Conservation (phyloP, 176 grass and related monocot species). For the Sorghum bicolor region DNA sequence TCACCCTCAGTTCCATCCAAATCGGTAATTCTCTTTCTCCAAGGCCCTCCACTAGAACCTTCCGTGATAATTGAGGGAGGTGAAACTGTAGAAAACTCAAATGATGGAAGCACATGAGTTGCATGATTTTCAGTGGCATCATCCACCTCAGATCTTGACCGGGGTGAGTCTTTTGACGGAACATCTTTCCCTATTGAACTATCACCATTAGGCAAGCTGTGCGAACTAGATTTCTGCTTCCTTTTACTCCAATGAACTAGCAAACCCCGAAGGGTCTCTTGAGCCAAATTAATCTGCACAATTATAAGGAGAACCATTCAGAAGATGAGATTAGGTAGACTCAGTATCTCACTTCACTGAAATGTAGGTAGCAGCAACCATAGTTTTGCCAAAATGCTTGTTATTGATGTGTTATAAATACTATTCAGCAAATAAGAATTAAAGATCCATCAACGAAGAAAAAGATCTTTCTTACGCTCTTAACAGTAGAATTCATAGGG, state of each 20-base stretch:
- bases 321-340: not conserved
- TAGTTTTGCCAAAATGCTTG: constrained; percentile 22
- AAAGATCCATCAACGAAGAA: not conserved
- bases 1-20: constrained; percentile 90
- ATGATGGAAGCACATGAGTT: constrained; percentile 52
- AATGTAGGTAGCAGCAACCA: constrained; percentile 12
- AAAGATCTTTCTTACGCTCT: not conserved
- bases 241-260: constrained; percentile 75
- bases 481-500: not conserved
- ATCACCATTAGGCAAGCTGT: constrained; percentile 67
- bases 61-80: constrained; percentile 91
- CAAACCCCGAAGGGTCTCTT: constrained; percentile 87
- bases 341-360: not conserved
- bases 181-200: constrained; percentile 54
- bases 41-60: constrained; percentile 78
- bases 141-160: constrained; percentile 67
- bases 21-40: constrained; percentile 94
- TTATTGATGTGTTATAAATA: not conserved
- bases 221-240: constrained; percentile 58
- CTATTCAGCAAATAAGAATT: constrained; percentile 7
- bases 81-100: constrained; percentile 76
- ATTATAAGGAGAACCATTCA: constrained; percentile 24
- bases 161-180: constrained; percentile 48
- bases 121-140: constrained; percentile 55
- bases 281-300: constrained; percentile 92